Percentiles rank a stretch among this genome's conserved stretches.
These are phyloP conservation scores for Terana coerulea DNA, from an alignment of 768 basidiomycete species.

Conservation along the genomic window DNA sequence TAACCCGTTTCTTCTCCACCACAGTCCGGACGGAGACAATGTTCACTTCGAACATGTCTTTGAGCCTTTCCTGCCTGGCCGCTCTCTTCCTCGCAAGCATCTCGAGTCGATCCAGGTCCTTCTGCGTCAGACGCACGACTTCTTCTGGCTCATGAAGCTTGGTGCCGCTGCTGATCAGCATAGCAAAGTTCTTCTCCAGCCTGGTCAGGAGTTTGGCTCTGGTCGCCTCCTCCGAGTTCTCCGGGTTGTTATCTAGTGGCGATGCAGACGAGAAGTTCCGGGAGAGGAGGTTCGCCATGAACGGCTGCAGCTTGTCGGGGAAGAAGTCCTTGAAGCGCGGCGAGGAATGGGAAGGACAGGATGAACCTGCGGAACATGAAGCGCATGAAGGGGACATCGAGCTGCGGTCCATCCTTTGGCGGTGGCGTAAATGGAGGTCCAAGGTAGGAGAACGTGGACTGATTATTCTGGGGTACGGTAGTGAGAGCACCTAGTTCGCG, in stretches of 20 bases:
- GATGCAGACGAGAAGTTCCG: constrained; percentile 69
- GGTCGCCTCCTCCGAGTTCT: constrained; percentile 53
- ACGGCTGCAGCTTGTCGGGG: constrained; percentile 92
- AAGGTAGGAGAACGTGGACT: constrained; percentile 78
- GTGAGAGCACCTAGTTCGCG: constrained; percentile 73
- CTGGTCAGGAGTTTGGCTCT: constrained; percentile 70
- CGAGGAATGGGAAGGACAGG: constrained; percentile 93
- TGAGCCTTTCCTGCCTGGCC: constrained; percentile 41
- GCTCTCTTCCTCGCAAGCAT: constrained; percentile 60
- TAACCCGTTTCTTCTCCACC: constrained; percentile 77
- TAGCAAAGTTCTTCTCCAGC: constrained; percentile 77
- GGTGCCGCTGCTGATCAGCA: constrained; percentile 78
- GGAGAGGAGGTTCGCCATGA: constrained; percentile 76
- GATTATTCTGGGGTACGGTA: constrained; percentile 39
- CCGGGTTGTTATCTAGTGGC: constrained; percentile 51
- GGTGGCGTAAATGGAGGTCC: constrained; percentile 83
- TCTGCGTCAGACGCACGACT: constrained; percentile 84
- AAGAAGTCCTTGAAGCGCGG: constrained; percentile 89
- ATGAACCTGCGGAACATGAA: constrained; percentile 92
- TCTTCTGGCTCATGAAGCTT: constrained; percentile 85
- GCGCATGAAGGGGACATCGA: constrained; percentile 84
- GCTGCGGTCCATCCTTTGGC: constrained; percentile 48
- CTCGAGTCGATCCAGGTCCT: constrained; percentile 79
- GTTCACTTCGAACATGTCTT: constrained; percentile 82
- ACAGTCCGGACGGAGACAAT: constrained; percentile 85